Percentiles rank a stretch among this genome's conserved stretches.
phyloP scores from a whole-genome alignment of 2,329 filamentous ascomycete species.

The Microthyrium microscopicum region DNA sequence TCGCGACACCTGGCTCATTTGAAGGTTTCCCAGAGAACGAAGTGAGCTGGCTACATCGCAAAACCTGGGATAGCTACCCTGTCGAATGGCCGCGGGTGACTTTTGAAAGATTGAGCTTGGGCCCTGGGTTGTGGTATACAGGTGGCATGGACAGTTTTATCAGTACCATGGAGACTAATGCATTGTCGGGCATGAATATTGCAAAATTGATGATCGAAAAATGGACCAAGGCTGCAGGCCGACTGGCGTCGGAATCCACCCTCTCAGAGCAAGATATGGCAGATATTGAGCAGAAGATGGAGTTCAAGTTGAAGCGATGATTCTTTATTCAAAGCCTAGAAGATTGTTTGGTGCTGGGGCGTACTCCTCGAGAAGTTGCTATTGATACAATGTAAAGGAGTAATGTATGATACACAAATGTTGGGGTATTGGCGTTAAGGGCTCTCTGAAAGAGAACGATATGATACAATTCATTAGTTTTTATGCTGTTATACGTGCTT shows the following conservation, averaged over 20 bases:
- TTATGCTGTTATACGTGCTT: slow-evolving; percentile 20
- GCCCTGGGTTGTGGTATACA: slow-evolving; percentile 49
- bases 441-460: no score
- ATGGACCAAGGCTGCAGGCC: no score
- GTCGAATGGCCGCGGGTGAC: slow-evolving; percentile 68
- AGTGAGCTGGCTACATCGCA: slow-evolving; percentile 62
- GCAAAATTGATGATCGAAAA: slow-evolving; percentile 53
- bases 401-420: no score
- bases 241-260: no score
- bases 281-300: no score
- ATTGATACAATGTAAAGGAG: no score
- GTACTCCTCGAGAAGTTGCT: no score
- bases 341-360: no score
- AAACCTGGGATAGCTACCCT: slow-evolving; percentile 73
- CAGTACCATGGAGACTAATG: slow-evolving; percentile 93
- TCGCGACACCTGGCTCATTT: slow-evolving; percentile 11
- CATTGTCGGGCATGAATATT: slow-evolving; percentile 77
- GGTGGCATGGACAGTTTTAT: slow-evolving; percentile 78
- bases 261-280: no score
- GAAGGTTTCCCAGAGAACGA: slow-evolving; percentile 19
- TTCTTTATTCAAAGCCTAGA: no score
- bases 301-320: not conserved
- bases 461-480: no score
- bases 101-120: slow-evolving; percentile 66
- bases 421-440: no score